Evolutionary conservation across 225 moss, liverwort and hornwort species (phyloP).

Genomic region (Marchantia polymorpha): DNA sequence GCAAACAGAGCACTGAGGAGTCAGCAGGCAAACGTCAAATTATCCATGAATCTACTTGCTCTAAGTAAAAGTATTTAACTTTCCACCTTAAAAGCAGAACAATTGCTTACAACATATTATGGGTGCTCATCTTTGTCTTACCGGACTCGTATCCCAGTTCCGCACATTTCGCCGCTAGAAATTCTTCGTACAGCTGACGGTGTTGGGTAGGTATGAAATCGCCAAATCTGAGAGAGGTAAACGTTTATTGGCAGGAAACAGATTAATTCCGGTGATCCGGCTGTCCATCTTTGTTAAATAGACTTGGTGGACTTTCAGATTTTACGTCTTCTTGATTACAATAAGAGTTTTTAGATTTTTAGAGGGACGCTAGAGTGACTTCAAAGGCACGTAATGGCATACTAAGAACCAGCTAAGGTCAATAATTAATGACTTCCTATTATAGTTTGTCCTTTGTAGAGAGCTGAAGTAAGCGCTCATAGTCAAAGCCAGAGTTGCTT

Average conservation of each 20-base stretch:
- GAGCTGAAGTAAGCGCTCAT: background rate
- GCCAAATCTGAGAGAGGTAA: slow-evolving; percentile 58
- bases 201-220: slow-evolving; percentile 69
- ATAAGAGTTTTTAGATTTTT: too few species aligned
- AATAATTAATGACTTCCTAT: too few species aligned
- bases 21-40: background rate
- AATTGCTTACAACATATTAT: background rate
- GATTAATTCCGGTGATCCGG: background rate
- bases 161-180: slow-evolving; percentile 59
- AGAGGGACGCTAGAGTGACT: background rate
- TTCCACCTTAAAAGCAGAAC: background rate
- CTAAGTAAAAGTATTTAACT: background rate
- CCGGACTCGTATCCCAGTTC: slow-evolving; percentile 47
- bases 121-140: background rate
- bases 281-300: background rate
- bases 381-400: too few species aligned
- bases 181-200: slow-evolving; percentile 55
- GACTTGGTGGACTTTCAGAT: background rate
- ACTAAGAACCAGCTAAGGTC: too few species aligned
- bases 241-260: background rate
- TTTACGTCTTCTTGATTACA: background rate
- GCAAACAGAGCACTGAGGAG: background rate
- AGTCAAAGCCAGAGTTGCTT: background rate
- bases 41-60: background rate
- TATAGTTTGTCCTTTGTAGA: too few species aligned